Percentiles rank a stretch among this genome's conserved stretches.
Evolutionary conservation across 306 rosid genomes (phyloP).

Genomic region (Quercus rubra): DNA sequence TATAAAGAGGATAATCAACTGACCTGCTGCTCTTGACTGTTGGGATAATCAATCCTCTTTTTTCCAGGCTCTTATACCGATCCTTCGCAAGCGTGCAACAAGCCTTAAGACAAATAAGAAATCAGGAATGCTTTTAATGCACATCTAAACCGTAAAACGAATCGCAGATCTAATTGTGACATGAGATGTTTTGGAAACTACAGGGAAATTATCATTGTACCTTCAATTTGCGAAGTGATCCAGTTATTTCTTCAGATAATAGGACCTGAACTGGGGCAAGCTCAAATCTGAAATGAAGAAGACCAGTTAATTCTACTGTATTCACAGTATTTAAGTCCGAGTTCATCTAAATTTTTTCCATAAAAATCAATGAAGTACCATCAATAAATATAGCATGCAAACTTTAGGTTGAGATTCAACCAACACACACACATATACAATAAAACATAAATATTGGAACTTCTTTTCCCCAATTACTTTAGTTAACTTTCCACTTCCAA

Average conservation of each 20-base stretch:
- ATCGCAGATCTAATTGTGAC: not conserved
- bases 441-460: not conserved
- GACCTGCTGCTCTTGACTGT: constrained; percentile 52
- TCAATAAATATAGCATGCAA: not conserved
- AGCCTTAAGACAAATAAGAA: constrained; percentile 43
- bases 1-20: constrained; percentile 11
- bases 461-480: not conserved
- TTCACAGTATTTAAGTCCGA: not conserved
- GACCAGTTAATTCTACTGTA: not conserved
- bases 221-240: constrained; percentile 86
- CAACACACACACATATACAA: not conserved
- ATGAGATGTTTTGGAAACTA: not conserved
- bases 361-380: not conserved
- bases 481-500: not conserved
- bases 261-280: constrained; percentile 90
- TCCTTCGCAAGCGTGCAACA: constrained; percentile 83
- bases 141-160: not conserved
- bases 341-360: no score
- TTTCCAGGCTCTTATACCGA: constrained; percentile 79
- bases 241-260: constrained; percentile 78
- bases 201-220: constrained; percentile 25
- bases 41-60: constrained; percentile 85
- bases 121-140: constrained; percentile 7
- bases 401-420: not conserved
- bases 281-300: constrained; percentile 57